Conservation (phyloP, 495 filamentous ascomycete genomes). For the Penicillium egyptiacum region DNA sequence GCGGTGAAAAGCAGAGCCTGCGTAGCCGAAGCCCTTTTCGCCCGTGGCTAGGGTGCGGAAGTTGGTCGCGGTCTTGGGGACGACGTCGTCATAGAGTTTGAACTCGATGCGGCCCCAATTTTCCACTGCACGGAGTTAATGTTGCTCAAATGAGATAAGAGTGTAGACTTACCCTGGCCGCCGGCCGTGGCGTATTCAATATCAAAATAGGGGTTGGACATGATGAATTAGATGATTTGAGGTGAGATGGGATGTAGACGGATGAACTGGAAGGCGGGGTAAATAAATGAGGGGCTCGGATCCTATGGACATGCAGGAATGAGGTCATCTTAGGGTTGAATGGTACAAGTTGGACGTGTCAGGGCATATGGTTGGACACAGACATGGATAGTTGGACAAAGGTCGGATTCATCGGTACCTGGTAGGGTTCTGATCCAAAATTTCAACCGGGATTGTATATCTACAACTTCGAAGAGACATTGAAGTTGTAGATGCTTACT, state of each 20-base stretch:
- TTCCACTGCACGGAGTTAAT: not conserved
- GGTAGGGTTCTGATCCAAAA: no score
- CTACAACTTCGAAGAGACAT: no score
- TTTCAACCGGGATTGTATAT: no score
- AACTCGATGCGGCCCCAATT: constrained; percentile 70
- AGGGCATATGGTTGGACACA: no score
- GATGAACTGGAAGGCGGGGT: not conserved
- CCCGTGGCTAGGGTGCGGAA: constrained; percentile 87
- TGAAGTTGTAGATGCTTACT: no score
- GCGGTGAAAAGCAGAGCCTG: constrained; percentile 79
- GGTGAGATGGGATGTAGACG: no score
- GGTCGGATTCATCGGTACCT: no score
- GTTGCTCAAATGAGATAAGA: not conserved
- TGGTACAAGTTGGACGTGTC: no score
- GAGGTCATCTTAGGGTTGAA: not conserved
- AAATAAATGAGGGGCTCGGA: not conserved
- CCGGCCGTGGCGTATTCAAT: not conserved
- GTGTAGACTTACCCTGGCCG: not conserved
- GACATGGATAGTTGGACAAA: no score
- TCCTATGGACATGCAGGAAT: not conserved
- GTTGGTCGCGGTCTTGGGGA: constrained; percentile 86
- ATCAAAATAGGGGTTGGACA: not conserved
- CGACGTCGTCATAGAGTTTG: constrained; percentile 76
- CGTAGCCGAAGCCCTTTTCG: constrained; percentile 81
- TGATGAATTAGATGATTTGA: not conserved